These are phyloP conservation scores for Ramaria sp. DNA, from an alignment of 768 basidiomycete species.

Conservation along the genomic window DNA sequence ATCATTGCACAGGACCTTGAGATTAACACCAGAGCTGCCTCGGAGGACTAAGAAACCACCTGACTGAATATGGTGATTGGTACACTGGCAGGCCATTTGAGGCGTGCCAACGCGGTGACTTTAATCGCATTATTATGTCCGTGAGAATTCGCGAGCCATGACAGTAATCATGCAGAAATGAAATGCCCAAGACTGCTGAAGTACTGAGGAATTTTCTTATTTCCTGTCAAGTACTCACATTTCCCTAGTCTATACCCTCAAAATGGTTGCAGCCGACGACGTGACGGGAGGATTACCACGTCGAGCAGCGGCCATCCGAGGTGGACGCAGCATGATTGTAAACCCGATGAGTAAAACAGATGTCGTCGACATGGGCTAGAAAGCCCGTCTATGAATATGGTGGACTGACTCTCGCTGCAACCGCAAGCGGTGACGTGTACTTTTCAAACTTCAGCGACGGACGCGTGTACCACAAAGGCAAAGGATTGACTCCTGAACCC, in stretches of 20 bases:
- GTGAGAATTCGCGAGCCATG: no score
- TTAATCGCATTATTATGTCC: no score
- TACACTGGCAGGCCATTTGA: no score
- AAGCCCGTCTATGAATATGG: slow-evolving; percentile 66
- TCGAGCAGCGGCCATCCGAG: slow-evolving; percentile 51
- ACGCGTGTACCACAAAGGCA: slow-evolving; percentile 34
- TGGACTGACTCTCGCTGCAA: slow-evolving; percentile 49
- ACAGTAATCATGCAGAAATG: slow-evolving; percentile 23
- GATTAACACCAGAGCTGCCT: no score
- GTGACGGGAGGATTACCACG: slow-evolving; percentile 32
- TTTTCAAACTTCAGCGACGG: slow-evolving; percentile 49
- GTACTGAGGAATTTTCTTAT: slow-evolving; percentile 29
- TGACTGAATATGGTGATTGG: no score
- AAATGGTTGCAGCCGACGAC: slow-evolving; percentile 44
- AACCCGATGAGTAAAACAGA: slow-evolving; percentile 38
- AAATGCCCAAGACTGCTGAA: slow-evolving; percentile 43
- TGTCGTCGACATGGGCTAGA: slow-evolving; percentile 42
- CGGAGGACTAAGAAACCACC: no score
- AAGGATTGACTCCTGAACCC: slow-evolving; percentile 26
- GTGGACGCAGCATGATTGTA: slow-evolving; percentile 46
- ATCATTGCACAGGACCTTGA: no score
- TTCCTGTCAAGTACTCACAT: neutral
- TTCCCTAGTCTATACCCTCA: slow-evolving; percentile 20
- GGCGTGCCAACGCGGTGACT: no score
- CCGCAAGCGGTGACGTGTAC: slow-evolving; percentile 40